A percentile compares a stretch with the other conserved stretches of the same genome.
Evolutionary conservation across 2,329 filamentous ascomycete genomes (phyloP).

Genomic region (Microdochium paspali): DNA sequence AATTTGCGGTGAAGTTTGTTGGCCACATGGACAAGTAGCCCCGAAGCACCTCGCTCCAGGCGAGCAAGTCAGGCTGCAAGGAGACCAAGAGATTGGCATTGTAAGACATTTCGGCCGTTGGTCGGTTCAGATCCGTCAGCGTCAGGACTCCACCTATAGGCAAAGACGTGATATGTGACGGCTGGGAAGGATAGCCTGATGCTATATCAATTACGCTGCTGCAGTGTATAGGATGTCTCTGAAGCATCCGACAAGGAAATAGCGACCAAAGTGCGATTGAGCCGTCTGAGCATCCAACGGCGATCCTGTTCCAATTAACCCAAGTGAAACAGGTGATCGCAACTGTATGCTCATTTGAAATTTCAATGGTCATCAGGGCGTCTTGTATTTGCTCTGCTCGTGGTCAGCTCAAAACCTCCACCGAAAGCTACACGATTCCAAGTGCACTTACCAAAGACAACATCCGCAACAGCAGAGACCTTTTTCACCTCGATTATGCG

Average conservation of each 20-base stretch:
- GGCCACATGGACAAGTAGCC: constrained; percentile 45
- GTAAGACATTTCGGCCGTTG: constrained; percentile 43
- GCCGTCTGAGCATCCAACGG: constrained; percentile 46
- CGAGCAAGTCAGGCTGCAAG: constrained; percentile 42
- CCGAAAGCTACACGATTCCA: not conserved
- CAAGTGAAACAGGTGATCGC: constrained; percentile 44
- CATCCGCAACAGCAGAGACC: constrained; percentile 3
- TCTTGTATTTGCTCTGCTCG: constrained; percentile 32
- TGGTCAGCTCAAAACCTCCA: constrained; percentile 18
- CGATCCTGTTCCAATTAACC: constrained; percentile 44
- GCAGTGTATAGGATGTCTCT: constrained; percentile 43
- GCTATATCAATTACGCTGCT: constrained; percentile 44
- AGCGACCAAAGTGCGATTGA: constrained; percentile 48
- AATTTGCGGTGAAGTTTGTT: constrained; percentile 41
- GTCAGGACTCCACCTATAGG: constrained; percentile 44
- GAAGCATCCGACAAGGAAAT: constrained; percentile 35
- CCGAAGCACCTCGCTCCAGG: constrained; percentile 45
- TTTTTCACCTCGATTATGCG: constrained; percentile 34
- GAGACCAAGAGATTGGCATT: constrained; percentile 38
- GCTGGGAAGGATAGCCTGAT: constrained; percentile 46
- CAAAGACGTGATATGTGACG: constrained; percentile 43
- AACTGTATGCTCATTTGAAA: constrained; percentile 35
- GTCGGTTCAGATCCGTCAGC: constrained; percentile 41
- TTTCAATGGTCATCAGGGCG: constrained; percentile 32
- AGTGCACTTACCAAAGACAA: not conserved